Evolutionary conservation across 2,329 filamentous ascomycete species (phyloP).

Genomic region (Ophiocordyceps sinensis): DNA sequence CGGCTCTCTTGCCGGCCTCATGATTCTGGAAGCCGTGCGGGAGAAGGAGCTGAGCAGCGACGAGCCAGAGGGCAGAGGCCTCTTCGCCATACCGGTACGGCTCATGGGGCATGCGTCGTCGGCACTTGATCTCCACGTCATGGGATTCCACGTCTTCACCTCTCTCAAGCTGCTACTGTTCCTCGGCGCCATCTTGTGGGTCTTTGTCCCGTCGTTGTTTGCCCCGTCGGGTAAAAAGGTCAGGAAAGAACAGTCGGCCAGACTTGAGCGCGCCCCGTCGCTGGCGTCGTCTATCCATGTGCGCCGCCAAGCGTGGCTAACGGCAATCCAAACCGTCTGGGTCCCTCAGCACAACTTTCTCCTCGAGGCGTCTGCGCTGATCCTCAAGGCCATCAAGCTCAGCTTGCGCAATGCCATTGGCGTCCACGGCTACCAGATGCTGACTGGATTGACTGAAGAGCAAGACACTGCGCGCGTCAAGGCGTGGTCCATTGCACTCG

Average conservation of each 20-base stretch:
- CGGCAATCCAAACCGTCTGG: slow-evolving; percentile 83
- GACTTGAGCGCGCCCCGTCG: slow-evolving; percentile 46
- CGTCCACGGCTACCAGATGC: slow-evolving; percentile 57
- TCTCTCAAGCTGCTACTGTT: slow-evolving; percentile 39
- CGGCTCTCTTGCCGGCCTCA: slow-evolving; percentile 78
- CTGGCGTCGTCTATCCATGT: slow-evolving; percentile 73
- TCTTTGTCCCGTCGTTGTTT: slow-evolving; percentile 40
- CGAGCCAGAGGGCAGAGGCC: slow-evolving; percentile 48
- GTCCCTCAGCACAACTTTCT: slow-evolving; percentile 79
- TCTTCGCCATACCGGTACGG: slow-evolving; percentile 49
- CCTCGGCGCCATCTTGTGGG: slow-evolving; percentile 38
- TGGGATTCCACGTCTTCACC: slow-evolving; percentile 38
- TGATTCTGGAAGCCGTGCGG: slow-evolving; percentile 73
- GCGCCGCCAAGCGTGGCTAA: slow-evolving; percentile 80
- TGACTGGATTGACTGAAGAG: slow-evolving; percentile 70
- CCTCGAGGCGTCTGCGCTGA: slow-evolving; percentile 68
- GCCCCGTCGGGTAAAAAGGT: slow-evolving; percentile 30
- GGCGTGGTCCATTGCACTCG: slow-evolving; percentile 84
- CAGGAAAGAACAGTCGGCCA: slow-evolving; percentile 30
- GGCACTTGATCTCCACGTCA: slow-evolving; percentile 34
- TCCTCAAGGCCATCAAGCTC: slow-evolving; percentile 69
- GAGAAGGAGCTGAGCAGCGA: slow-evolving; percentile 52
- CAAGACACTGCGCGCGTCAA: slow-evolving; percentile 78
- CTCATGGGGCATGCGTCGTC: slow-evolving; percentile 35
- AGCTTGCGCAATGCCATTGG: slow-evolving; percentile 67